These are phyloP conservation scores for Plasmodium cynomolgi DNA, from an alignment of 169 alveolate species.

Conservation along the genomic window DNA sequence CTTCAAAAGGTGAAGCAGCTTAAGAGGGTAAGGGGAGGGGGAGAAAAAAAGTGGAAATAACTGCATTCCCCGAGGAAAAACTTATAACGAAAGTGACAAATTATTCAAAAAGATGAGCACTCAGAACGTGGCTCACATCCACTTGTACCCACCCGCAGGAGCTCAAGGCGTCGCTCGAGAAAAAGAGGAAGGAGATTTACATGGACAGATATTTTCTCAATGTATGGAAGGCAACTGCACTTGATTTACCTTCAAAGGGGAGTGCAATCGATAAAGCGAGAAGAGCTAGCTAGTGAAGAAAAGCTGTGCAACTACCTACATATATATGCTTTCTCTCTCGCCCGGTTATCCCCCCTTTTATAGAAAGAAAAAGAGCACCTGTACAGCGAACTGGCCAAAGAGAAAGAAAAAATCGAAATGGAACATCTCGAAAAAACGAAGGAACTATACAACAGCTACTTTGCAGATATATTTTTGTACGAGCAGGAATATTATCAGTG, in stretches of 20 bases:
- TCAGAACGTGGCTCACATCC: background rate
- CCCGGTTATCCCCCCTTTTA: background rate
- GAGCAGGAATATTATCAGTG: constrained; percentile 74
- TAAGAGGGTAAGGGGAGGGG: constrained; percentile 30
- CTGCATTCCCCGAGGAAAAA: background rate
- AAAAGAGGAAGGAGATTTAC: constrained; percentile 40
- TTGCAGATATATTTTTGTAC: constrained; percentile 68
- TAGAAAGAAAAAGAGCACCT: constrained; percentile 73
- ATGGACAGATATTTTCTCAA: constrained; percentile 47
- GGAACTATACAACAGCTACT: constrained; percentile 59
- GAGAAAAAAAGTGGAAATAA: background rate
- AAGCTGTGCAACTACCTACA: background rate
- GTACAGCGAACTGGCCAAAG: constrained; percentile 17
- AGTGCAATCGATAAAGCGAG: background rate
- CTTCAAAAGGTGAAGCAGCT: constrained; percentile 43
- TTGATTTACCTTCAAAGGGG: background rate
- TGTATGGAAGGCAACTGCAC: constrained; percentile 5
- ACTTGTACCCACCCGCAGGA: constrained; percentile 14
- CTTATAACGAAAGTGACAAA: background rate
- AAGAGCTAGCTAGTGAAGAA: background rate
- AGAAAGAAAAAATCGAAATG: constrained; percentile 28
- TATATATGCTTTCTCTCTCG: background rate
- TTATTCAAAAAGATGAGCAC: background rate
- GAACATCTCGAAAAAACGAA: constrained; percentile 33
- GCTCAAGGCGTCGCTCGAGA: constrained; percentile 18